Base-by-base conservation (phyloP, 805 yeast genomes). In the Metschnikowia koreensis region DNA sequence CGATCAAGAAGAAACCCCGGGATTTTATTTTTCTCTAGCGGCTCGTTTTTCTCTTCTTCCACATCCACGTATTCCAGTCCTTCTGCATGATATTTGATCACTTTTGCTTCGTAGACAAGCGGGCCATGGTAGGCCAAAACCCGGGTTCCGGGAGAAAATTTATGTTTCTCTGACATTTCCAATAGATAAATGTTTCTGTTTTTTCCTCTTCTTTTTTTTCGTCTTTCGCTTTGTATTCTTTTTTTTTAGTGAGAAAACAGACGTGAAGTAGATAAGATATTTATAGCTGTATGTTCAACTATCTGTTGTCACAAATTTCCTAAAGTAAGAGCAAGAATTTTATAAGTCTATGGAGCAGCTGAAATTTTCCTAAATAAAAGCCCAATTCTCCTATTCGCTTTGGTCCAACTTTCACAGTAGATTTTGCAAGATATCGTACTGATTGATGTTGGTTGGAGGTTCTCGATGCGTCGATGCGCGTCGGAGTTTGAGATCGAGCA, bases 121-220 rank as follows among this genome's bases (percentile, higher is more conserved):
- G 96, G 96, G 0, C 97, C 97, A 65, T 92, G 97, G 68, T 81
- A 92, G 1, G 96, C 97, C 60, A 89, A 73, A 12, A 74, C 76
- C 29, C 58, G 56, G 11, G 63, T 58, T 42, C 69, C 69, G 4
- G 60, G 60, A 11, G 46, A 50, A 48, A 58, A 58, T 16, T 38
- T 44, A 13, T 12, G 38, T 9, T 44, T 27, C 6, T 44, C 42
- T 7, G 41, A 34, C 48, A 44, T 49, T 17, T 26, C 34, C 17
- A 27, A 28, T 7, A 17, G 15, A 15, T 15, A 22, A 11, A 7
- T 16, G 41, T 8, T 13, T 15, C 17, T 15, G 1, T 12, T 37
- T 16, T 16, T 37, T n/a, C 16, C 5, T 37, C 38, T 36, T 16
- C 38, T 22, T 22, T 22, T 22, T 22, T 22, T 4, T 22, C 22